Percentiles rank a stretch among this genome's conserved stretches.
These are phyloP conservation scores for Coniochaeta prunicola DNA, from an alignment of 2,329 filamentous ascomycete genomes.

Conservation along the genomic window DNA sequence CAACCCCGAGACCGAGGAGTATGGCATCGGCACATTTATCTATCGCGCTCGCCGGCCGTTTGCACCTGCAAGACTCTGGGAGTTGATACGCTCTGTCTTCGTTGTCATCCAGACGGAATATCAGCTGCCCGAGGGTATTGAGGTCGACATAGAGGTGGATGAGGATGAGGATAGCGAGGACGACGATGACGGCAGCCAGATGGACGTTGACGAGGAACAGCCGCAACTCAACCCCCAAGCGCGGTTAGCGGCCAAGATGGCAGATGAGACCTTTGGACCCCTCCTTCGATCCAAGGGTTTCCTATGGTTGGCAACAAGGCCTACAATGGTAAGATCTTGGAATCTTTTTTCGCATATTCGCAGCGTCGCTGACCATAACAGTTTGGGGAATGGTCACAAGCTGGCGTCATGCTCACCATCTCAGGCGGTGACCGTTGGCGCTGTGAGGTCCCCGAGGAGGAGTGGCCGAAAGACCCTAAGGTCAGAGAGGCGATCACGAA, in stretches of 20 bases:
- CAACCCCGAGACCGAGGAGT: conserved; percentile 66
- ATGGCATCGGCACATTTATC: conserved; percentile 64
- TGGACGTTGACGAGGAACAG: conserved; percentile 10
- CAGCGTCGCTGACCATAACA: conserved; percentile 10
- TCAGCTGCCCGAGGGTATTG: conserved; percentile 24
- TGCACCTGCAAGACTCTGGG: conserved; percentile 38
- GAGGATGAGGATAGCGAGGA: conserved; percentile 22
- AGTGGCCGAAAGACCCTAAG: conserved; percentile 37
- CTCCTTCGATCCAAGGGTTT: conserved; percentile 59
- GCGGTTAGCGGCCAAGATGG: conserved; percentile 32
- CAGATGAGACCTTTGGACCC: conserved; percentile 40
- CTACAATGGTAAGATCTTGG: conserved; percentile 25
- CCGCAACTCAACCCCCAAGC: not conserved
- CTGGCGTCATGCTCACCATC: conserved; percentile 56
- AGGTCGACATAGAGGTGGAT: conserved; percentile 17
- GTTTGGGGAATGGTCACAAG: conserved; percentile 56
- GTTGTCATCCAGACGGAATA: conserved; percentile 43
- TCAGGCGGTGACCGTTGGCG: conserved; percentile 51
- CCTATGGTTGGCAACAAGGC: conserved; percentile 52
- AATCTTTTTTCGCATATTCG: conserved; percentile 8
- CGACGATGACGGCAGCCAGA: conserved; percentile 8
- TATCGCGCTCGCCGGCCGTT: conserved; percentile 54
- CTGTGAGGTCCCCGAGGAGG: conserved; percentile 47
- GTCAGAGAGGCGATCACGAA: conserved; percentile 40
- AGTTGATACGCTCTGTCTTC: conserved; percentile 39